Evolutionary conservation across 495 filamentous ascomycete species (phyloP).

Genomic region (Daldinia loculata): DNA sequence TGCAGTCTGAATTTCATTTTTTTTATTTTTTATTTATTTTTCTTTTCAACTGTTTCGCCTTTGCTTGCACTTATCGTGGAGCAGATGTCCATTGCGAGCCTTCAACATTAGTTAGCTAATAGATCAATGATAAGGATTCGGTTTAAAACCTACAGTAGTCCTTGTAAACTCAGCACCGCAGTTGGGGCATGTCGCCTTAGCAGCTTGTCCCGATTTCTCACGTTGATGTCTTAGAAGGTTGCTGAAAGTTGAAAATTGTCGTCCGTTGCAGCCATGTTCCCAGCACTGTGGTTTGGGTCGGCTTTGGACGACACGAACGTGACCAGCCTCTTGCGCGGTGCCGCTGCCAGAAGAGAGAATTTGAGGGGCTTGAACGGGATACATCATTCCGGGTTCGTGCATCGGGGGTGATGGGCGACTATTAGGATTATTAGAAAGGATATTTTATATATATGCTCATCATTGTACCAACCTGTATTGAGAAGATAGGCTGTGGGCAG

Average conservation of each 20-base stretch:
- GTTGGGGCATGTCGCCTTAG: slow-evolving; percentile 84
- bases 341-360: slow-evolving; percentile 42
- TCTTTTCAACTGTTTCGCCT: slow-evolving; percentile 50
- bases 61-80: slow-evolving; percentile 89
- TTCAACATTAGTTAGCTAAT: slow-evolving; percentile 20
- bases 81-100: slow-evolving; percentile 86
- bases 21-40: slow-evolving; percentile 15
- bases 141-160: slow-evolving; percentile 63
- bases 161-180: slow-evolving; percentile 92
- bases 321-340: slow-evolving; percentile 51
- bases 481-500: slow-evolving; percentile 51
- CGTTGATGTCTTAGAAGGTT: slow-evolving; percentile 90
- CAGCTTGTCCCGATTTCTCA: slow-evolving; percentile 89
- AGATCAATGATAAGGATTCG: not conserved
- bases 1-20: not conserved
- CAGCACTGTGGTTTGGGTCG: slow-evolving; percentile 92
- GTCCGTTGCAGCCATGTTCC: slow-evolving; percentile 94
- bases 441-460: slow-evolving; percentile 1
- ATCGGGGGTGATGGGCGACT: slow-evolving; percentile 49
- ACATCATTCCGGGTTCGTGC: slow-evolving; percentile 55
- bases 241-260: slow-evolving; percentile 95
- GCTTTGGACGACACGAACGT: slow-evolving; percentile 74
- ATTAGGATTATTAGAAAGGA: slow-evolving; percentile 38
- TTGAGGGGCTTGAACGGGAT: slow-evolving; percentile 48
- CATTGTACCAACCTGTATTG: slow-evolving; percentile 53